Evolutionary conservation across 345 rosid species (phyloP).

Genomic region (Passiflora organensis): DNA sequence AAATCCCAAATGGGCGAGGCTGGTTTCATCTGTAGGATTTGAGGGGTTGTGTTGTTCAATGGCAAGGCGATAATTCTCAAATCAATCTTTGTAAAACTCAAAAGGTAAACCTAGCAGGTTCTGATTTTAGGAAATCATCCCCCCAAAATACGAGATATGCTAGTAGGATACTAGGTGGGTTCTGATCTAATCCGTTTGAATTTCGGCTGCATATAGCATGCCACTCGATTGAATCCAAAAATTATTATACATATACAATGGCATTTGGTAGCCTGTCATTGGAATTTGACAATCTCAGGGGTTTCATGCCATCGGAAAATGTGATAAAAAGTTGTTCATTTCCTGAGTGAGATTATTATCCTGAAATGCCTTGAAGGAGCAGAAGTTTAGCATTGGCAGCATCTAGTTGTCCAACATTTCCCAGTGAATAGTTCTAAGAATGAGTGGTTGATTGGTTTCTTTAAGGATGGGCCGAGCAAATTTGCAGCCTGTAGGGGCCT

Average conservation of each 20-base stretch:
- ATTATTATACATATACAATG: not conserved
- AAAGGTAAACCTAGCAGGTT: too few species aligned
- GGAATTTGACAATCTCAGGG: not conserved
- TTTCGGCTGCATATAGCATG: not conserved
- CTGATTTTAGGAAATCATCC: too few species aligned
- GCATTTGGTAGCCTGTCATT: not conserved
- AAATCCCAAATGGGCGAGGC: too few species aligned
- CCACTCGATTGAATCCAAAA: not conserved
- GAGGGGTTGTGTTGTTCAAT: too few species aligned
- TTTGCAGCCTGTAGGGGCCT: too few species aligned
- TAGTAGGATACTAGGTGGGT: too few species aligned
- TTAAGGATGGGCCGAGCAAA: too few species aligned
- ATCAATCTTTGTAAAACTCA: too few species aligned
- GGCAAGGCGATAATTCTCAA: too few species aligned
- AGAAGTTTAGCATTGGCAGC: too few species aligned
- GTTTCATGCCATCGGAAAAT: slow-evolving; percentile 3
- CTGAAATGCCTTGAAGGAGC: not conserved
- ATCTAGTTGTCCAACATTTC: not conserved
- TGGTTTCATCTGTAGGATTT: too few species aligned
- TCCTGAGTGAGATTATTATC: slow-evolving; percentile 19
- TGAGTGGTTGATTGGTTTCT: not conserved
- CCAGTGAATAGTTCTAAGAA: not conserved
- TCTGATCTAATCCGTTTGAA: not conserved
- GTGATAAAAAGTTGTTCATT: not conserved
- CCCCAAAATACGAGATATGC: too few species aligned